These are phyloP conservation scores for Eremothecium sinecaudum DNA, from an alignment of 1,139 yeast species.

Conservation along the genomic window DNA sequence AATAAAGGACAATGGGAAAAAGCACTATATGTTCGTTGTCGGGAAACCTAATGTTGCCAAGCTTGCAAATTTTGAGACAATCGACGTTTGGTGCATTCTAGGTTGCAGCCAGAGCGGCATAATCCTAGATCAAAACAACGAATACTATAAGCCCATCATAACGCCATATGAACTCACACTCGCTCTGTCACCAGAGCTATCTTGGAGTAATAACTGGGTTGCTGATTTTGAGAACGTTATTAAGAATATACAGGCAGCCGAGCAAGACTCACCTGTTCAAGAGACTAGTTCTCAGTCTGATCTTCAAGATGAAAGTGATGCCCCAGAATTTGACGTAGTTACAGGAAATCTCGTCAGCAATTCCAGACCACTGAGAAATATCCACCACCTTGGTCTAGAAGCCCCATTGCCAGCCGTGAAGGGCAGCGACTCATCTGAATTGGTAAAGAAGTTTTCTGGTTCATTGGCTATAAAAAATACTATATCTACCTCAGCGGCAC, in stretches of 20 bases:
- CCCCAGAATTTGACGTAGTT: constrained; percentile 82
- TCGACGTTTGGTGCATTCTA: constrained; percentile 86
- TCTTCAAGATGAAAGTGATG: constrained; percentile 22
- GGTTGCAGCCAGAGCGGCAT: constrained; percentile 96
- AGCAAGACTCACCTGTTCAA: constrained; percentile 17
- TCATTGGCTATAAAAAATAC: constrained; percentile 64
- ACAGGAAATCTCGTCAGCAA: constrained; percentile 65
- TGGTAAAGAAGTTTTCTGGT: constrained; percentile 52
- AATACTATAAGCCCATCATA: constrained; percentile 80
- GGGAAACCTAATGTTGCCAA: constrained; percentile 99
- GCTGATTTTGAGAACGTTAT: constrained; percentile 54
- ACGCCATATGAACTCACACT: constrained; percentile 86
- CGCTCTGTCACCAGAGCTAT: constrained; percentile 63
- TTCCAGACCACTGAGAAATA: constrained; percentile 63
- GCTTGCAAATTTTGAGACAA: constrained; percentile 83
- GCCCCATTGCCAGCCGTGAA: constrained; percentile 19
- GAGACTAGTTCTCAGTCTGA: constrained; percentile 12
- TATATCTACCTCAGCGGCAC: constrained; percentile 79
- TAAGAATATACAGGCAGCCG: constrained; percentile 24
- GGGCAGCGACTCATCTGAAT: constrained; percentile 30
- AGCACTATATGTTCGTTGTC: constrained; percentile 86
- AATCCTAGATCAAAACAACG: constrained; percentile 64
- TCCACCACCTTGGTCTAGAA: constrained; percentile 55
- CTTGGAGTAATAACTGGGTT: constrained; percentile 93
- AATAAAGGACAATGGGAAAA: constrained; percentile 71